Evolutionary conservation across 345 rosid genomes (phyloP).

Genomic region (Syzygium oleosum): DNA sequence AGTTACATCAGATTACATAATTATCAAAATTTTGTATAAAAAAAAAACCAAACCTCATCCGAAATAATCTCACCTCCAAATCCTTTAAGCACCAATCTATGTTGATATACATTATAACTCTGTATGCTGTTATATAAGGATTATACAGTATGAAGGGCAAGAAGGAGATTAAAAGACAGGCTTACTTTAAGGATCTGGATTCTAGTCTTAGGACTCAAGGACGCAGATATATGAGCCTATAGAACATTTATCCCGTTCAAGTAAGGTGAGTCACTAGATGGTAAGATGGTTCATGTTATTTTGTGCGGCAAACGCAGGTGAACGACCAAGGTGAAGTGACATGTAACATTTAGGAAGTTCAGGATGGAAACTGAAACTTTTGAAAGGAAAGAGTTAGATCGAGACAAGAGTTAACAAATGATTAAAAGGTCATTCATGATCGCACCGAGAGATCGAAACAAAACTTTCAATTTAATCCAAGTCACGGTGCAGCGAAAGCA

Average conservation of each 20-base stretch:
- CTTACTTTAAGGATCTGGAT: background rate
- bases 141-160: background rate
- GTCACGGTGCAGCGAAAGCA: constrained; percentile 35
- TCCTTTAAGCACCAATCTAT: background rate
- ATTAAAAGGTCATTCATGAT: background rate
- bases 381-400: background rate
- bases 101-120: background rate
- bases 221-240: background rate
- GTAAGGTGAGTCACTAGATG: background rate
- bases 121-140: background rate
- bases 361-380: background rate
- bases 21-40: background rate
- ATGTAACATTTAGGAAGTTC: background rate
- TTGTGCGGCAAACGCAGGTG: background rate
- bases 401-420: background rate
- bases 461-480: background rate
- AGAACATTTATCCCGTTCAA: background rate
- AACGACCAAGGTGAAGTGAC: background rate
- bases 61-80: background rate
- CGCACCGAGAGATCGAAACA: background rate
- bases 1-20: background rate
- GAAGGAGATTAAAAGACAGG: background rate
- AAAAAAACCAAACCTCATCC: background rate
- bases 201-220: background rate
- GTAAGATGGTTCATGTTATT: background rate